phyloP scores from a whole-genome alignment of 306 rosid species.

The Carpinus fangiana region DNA sequence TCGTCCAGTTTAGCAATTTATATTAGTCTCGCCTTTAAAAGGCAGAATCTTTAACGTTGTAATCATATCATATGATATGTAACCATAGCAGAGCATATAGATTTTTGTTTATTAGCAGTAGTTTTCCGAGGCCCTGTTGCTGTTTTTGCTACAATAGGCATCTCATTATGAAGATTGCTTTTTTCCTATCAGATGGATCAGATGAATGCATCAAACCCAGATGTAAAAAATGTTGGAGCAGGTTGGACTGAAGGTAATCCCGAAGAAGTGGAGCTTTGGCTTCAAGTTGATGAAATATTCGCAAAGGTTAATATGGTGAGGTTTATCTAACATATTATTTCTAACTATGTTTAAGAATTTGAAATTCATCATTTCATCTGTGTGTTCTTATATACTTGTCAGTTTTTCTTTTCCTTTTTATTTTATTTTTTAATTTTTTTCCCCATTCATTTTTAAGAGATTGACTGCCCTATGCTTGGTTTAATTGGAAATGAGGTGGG shows the following conservation, averaged over 20 bases:
- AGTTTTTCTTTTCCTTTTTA: neutral
- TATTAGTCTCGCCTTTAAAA: neutral
- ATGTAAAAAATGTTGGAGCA: slow-evolving; percentile 1
- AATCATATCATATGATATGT: neutral
- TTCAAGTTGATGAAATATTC: slow-evolving; percentile 30
- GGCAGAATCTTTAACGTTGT: neutral
- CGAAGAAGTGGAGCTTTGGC: slow-evolving; percentile 29
- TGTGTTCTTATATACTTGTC: neutral
- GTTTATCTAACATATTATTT: neutral
- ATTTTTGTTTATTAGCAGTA: neutral
- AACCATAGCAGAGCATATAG: neutral
- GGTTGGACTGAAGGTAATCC: slow-evolving; percentile 3
- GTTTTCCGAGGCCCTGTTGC: neutral
- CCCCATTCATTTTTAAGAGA: neutral
- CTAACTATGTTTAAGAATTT: slow-evolving; percentile 1
- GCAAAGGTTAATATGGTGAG: slow-evolving; percentile 46
- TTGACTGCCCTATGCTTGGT: neutral
- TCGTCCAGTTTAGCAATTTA: neutral
- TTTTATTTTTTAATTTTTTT: neutral
- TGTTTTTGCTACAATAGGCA: neutral
- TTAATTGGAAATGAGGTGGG: neutral
- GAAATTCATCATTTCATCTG: neutral
- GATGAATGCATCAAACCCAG: slow-evolving; percentile 23
- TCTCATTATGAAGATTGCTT: neutral
- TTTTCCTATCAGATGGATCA: slow-evolving; percentile 36